Evolutionary conservation across 2,329 filamentous ascomycete genomes (phyloP).

Genomic region (Pestalotiopsis sp.): DNA sequence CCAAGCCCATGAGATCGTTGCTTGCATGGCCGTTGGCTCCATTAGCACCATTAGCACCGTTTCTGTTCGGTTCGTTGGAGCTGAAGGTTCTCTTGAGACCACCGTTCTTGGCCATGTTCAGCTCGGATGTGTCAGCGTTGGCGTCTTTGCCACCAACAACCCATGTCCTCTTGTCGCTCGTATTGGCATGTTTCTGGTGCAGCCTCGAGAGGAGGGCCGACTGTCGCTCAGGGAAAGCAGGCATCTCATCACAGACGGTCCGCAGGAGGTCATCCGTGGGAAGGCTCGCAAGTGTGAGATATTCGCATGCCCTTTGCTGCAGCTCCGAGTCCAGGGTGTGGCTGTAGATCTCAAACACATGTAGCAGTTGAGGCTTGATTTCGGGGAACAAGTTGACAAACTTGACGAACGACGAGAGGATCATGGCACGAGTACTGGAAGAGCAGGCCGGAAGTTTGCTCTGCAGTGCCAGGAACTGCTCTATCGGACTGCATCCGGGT

Average conservation of each 20-base stretch:
- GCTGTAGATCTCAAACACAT: slow-evolving; percentile 89
- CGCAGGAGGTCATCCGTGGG: slow-evolving; percentile 89
- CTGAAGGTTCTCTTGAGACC: slow-evolving; percentile 88
- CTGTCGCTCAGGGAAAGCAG: slow-evolving; percentile 91
- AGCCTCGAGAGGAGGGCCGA: slow-evolving; percentile 89
- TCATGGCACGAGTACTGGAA: slow-evolving; percentile 87
- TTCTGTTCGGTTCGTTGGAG: slow-evolving; percentile 54
- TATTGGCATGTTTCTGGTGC: slow-evolving; percentile 91
- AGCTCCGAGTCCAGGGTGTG: slow-evolving; percentile 94
- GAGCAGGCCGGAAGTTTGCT: slow-evolving; percentile 88
- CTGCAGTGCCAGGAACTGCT: slow-evolving; percentile 93
- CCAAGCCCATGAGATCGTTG: slow-evolving; percentile 78
- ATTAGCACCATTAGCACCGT: slow-evolving; percentile 53
- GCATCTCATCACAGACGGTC: slow-evolving; percentile 98
- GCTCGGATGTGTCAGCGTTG: slow-evolving; percentile 78
- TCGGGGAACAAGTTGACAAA: slow-evolving; percentile 98
- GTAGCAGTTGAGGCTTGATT: slow-evolving; percentile 92
- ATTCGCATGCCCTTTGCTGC: slow-evolving; percentile 95
- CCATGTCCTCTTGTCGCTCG: slow-evolving; percentile 96
- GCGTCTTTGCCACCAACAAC: slow-evolving; percentile 96
- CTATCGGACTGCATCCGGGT: slow-evolving; percentile 89
- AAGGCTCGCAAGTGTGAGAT: slow-evolving; percentile 81
- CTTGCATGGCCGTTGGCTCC: slow-evolving; percentile 54
- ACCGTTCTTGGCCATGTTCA: slow-evolving; percentile 77
- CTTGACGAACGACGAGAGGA: slow-evolving; percentile 94